These are phyloP conservation scores for Metschnikowia cubensis DNA, from an alignment of 805 yeast genomes.

Conservation along the genomic window DNA sequence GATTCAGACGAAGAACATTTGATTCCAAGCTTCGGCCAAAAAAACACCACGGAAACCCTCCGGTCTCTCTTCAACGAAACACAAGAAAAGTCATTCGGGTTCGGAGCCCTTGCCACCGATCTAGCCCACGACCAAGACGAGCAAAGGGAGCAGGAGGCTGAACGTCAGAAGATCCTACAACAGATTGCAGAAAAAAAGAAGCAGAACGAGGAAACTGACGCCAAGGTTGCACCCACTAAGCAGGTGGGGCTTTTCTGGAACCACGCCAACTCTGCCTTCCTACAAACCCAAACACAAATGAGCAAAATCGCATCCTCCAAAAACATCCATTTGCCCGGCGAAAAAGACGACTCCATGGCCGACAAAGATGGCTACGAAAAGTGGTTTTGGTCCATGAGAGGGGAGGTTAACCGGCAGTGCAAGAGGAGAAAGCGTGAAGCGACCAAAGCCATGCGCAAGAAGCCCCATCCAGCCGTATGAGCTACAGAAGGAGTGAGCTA, in stretches of 20 bases:
- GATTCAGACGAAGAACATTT: slow-evolving; percentile 36
- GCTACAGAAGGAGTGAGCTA: neutral
- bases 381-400: slow-evolving; percentile 81
- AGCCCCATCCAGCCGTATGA: neutral
- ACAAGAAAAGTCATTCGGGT: slow-evolving; percentile 27
- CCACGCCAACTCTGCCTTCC: slow-evolving; percentile 81
- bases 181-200: slow-evolving; percentile 31
- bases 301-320: slow-evolving; percentile 46
- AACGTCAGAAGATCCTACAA: slow-evolving; percentile 24
- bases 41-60: slow-evolving; percentile 54
- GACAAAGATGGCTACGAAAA: slow-evolving; percentile 53
- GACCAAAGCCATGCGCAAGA: neutral
- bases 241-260: slow-evolving; percentile 66
- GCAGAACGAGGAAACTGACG: slow-evolving; percentile 27
- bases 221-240: slow-evolving; percentile 14
- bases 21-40: slow-evolving; percentile 51
- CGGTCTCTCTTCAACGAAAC: slow-evolving; percentile 54
- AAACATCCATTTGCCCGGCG: slow-evolving; percentile 36
- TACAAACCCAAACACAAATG: slow-evolving; percentile 79
- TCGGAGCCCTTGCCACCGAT: slow-evolving; percentile 33
- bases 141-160: slow-evolving; percentile 10
- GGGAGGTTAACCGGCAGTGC: slow-evolving; percentile 72
- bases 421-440: slow-evolving; percentile 75
- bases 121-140: slow-evolving; percentile 12
- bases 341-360: slow-evolving; percentile 21